Percentiles rank a stretch among this genome's conserved stretches.
These are phyloP conservation scores for Teunomyces funiuensis DNA, from an alignment of 805 yeast genomes.

Conservation along the genomic window DNA sequence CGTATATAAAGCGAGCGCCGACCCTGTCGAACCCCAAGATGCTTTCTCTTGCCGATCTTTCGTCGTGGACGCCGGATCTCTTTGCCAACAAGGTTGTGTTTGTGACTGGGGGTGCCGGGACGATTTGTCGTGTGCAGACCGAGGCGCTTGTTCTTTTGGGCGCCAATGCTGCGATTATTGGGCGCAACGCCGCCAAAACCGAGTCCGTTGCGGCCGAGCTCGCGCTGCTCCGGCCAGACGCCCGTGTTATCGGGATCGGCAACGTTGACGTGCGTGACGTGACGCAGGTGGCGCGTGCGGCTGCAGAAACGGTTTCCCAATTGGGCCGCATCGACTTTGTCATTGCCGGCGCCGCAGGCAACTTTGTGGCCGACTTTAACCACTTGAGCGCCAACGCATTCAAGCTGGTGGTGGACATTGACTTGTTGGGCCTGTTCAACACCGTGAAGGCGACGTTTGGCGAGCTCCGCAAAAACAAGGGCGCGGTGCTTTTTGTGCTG, in stretches of 20 bases:
- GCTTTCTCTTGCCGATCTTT: not conserved
- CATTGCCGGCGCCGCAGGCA: constrained; percentile 96
- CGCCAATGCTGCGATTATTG: constrained; percentile 82
- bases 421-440: constrained; percentile 84
- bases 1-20: not conserved
- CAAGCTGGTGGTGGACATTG: constrained; percentile 83
- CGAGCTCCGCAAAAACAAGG: constrained; percentile 63
- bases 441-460: constrained; percentile 80
- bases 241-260: constrained; percentile 69
- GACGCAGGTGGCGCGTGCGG: constrained; percentile 61
- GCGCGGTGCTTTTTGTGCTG: constrained; percentile 73
- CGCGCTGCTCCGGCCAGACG: constrained; percentile 52
- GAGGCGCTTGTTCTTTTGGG: constrained; percentile 84
- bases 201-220: constrained; percentile 67
- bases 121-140: constrained; percentile 88
- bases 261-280: constrained; percentile 78
- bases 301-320: constrained; percentile 56
- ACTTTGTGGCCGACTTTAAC: constrained; percentile 78
- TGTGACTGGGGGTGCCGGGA: constrained; percentile 95
- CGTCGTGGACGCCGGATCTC: constrained; percentile 55
- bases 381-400: constrained; percentile 83
- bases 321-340: constrained; percentile 84
- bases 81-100: constrained; percentile 85
- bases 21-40: not conserved
- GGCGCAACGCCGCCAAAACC: constrained; percentile 72